phyloP scores from a whole-genome alignment of 768 basidiomycete species.

The Epithele typhae region DNA sequence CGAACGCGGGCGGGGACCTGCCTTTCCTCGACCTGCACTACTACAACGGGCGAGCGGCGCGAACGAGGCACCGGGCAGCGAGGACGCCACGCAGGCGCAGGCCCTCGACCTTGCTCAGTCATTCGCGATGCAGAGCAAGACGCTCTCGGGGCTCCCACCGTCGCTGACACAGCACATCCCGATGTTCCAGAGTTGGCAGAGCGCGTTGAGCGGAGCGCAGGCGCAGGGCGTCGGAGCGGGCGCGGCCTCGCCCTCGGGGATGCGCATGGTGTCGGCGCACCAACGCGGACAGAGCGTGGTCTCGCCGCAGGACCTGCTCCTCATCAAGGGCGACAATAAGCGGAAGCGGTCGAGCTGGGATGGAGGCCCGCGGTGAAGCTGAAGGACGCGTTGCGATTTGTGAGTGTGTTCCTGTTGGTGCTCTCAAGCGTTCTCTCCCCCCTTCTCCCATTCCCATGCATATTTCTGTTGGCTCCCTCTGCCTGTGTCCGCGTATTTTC shows the following conservation, averaged over 20 bases:
- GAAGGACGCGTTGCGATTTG: too few relatives aligned
- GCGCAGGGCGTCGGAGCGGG: not conserved
- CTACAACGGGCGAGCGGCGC: slow-evolving; percentile 33
- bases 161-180: slow-evolving; percentile 24
- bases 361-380: slow-evolving; percentile 30
- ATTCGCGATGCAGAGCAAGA: slow-evolving; percentile 26
- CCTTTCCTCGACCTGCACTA: slow-evolving; percentile 77
- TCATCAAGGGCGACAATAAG: slow-evolving; percentile 50
- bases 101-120: slow-evolving; percentile 45
- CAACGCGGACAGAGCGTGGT: slow-evolving; percentile 51
- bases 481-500: not conserved
- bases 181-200: slow-evolving; percentile 15
- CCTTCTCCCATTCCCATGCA: not conserved
- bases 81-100: slow-evolving; percentile 33
- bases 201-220: slow-evolving; percentile 4
- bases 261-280: slow-evolving; percentile 27
- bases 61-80: slow-evolving; percentile 6
- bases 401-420: not conserved
- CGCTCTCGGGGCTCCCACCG: slow-evolving; percentile 29
- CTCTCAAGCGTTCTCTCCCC: not conserved
- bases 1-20: slow-evolving; percentile 30
- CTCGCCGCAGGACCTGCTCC: slow-evolving; percentile 47
- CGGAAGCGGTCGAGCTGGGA: slow-evolving; percentile 58
- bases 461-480: not conserved
- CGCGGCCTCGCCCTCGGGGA: slow-evolving; percentile 2